phyloP scores from a whole-genome alignment of 1,284 basidiomycete species.

The Austropuccinia psidii region DNA sequence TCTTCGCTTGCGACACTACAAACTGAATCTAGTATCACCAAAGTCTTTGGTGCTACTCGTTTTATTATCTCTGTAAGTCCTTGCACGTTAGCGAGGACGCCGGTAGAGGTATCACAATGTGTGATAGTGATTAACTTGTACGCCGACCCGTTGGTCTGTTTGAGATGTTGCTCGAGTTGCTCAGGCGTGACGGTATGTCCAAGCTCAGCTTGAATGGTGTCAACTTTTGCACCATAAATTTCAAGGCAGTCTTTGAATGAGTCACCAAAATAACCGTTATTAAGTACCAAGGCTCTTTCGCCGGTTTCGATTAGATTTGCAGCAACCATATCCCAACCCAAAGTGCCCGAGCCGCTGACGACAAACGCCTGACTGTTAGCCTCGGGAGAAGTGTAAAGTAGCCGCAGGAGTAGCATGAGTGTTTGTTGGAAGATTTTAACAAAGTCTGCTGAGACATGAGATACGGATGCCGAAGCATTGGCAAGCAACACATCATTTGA shows the following conservation, averaged over 20 bases:
- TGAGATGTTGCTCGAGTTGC: conserved; percentile 63
- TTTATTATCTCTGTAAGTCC: conserved; percentile 67
- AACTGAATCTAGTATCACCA: conserved; percentile 82
- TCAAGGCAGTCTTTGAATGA: conserved; percentile 64
- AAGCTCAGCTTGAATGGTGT: conserved; percentile 71
- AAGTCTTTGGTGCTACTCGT: conserved; percentile 72
- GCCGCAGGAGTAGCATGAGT: conserved; percentile 73
- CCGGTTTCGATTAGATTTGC: conserved; percentile 72
- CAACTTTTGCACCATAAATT: conserved; percentile 84
- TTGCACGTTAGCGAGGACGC: conserved; percentile 77
- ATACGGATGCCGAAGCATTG: conserved; percentile 78
- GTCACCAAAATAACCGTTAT: conserved; percentile 79
- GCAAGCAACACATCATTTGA: conserved; percentile 71
- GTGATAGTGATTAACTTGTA: conserved; percentile 90
- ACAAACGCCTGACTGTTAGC: conserved; percentile 74
- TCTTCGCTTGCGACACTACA: conserved; percentile 95
- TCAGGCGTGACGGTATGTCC: conserved; percentile 63
- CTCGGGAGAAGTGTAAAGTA: conserved; percentile 58
- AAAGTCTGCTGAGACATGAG: conserved; percentile 86
- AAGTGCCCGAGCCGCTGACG: conserved; percentile 84
- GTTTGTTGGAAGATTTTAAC: conserved; percentile 81
- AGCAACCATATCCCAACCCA: conserved; percentile 76
- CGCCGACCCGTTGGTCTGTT: conserved; percentile 55
- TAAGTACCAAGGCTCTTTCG: conserved; percentile 55
- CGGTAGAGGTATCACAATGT: conserved; percentile 60